These are phyloP conservation scores for Annona cherimola DNA, from an alignment of 164 flowering plant species.

Conservation along the genomic window DNA sequence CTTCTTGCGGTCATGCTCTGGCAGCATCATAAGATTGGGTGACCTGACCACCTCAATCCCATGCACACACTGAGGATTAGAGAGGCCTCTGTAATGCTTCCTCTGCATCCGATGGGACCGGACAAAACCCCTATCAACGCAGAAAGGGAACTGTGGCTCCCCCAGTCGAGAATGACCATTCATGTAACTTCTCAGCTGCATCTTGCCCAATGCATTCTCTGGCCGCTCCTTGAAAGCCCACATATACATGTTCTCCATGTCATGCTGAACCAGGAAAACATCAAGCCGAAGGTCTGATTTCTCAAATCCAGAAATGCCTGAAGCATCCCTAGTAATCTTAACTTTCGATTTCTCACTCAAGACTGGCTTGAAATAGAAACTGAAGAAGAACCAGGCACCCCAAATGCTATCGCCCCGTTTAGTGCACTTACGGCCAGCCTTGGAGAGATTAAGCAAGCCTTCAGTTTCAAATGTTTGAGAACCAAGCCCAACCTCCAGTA, in stretches of 20 bases:
- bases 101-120: slow-evolving; percentile 94
- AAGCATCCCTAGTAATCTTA: slow-evolving; percentile 49
- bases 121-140: slow-evolving; percentile 82
- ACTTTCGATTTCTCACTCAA: slow-evolving; percentile 66
- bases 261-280: slow-evolving; percentile 85
- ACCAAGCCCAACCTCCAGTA: background rate
- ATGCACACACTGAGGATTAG: slow-evolving; percentile 95
- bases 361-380: slow-evolving; percentile 56
- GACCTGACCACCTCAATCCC: slow-evolving; percentile 69
- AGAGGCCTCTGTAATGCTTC: slow-evolving; percentile 85
- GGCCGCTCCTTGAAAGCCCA: slow-evolving; percentile 95
- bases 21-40: slow-evolving; percentile 53
- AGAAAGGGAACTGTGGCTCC: slow-evolving; percentile 83
- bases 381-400: slow-evolving; percentile 20
- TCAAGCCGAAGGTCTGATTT: slow-evolving; percentile 73
- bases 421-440: slow-evolving; percentile 4
- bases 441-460: background rate
- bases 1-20: slow-evolving; percentile 63
- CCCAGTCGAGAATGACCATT: slow-evolving; percentile 94
- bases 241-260: slow-evolving; percentile 97
- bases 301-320: slow-evolving; percentile 58
- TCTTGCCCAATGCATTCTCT: slow-evolving; percentile 83
- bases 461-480: slow-evolving; percentile 6
- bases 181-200: slow-evolving; percentile 93
- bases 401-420: slow-evolving; percentile 2